Base-by-base conservation (phyloP, 75 land plant species). In the Picea glauca region DNA sequence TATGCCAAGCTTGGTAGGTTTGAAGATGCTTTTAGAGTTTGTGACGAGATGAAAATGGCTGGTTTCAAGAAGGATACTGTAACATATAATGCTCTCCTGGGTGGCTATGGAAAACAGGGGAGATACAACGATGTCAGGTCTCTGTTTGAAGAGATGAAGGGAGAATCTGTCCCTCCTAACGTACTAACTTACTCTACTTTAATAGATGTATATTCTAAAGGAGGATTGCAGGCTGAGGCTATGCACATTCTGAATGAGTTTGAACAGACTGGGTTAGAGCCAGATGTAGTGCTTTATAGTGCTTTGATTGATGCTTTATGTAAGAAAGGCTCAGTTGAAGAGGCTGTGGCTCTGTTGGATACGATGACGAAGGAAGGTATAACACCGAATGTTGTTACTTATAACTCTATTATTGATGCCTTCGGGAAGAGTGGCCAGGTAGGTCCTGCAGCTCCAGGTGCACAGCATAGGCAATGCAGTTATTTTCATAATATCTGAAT, bases 281-380 rank as follows among this genome's bases (percentile, higher is more conserved):
- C 93, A 40, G 98, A 95, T 83, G 99, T 98, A 54, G 99, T 98
- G 31, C 87, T 98, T 56, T 95, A 93, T 80, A 98, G 99, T 80
- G 86, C 93, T 30, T 78, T 95, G 2, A 90, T 98, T 62, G 94
- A 98, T 76, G 86, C 93, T 1, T 76, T 89, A n/a, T n/a, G n/a
- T n/a, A n/a, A n/a, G n/a, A n/a, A n/a, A n/a, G n/a, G n/a, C n/a
- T n/a, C n/a, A n/a, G n/a, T n/a, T n/a, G n/a, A n/a, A n/a, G n/a
- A n/a, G n/a, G n/a, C n/a, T n/a, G n/a, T n/a, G n/a, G n/a, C n/a
- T n/a, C n/a, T n/a, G n/a, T n/a, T n/a, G n/a, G n/a, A n/a, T n/a
- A n/a, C n/a, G n/a, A n/a, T n/a, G n/a, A n/a, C n/a, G n/a, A n/a
- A n/a, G n/a, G n/a, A n/a, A n/a, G n/a, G n/a, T n/a, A n/a, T n/a